Base-by-base conservation (phyloP, 2,329 filamentous ascomycete genomes). In the Clonostachys byssicola region DNA sequence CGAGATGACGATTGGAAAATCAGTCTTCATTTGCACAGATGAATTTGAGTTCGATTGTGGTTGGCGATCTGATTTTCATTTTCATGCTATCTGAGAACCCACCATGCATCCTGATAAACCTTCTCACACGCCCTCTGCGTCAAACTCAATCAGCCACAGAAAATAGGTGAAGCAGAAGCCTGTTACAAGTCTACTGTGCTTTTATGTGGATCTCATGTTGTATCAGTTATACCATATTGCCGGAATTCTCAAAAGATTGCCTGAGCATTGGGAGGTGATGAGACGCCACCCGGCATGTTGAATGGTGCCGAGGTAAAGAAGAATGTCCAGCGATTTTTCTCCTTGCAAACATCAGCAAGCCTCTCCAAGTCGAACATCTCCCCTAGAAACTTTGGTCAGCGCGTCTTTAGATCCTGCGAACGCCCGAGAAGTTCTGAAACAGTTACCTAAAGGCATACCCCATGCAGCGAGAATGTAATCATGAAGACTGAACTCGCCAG, bases 381-480 rank as follows among this genome's bases (percentile, higher is more conserved):
- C 7, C 44, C 44, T 41, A 10, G 3, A 30, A 30, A 12, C 14
- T 14, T 23, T 43, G 33, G 10, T n/a, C 34, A 35, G 20, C 34
- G 10, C 14, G 16, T 20, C 23, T 16, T 20, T 16, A 20, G n/a
- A 3, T 42, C 18, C 23, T 42, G 2, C 4, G 59, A 50, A 61
- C 57, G 0, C 17, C 36, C 14, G 36, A 13, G 14, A 3, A 40
- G 7, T 40, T 18, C n/a, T 40, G 12, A 9, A 18, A 40, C 47
- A 12, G 65, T 68, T 10, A 45, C 61, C 60, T 49, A 62, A 59
- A 0, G 68, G 72, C 57, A 75, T 60, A 1, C 74, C 74, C 72
- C 73, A 78, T 12, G 71, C 72, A 4, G 71, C 69, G 10, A 75
- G 56, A 5, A 77, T 59, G 49, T 73, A 73, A 47, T 75, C 73